Percentiles rank a stretch among this genome's conserved stretches.
Conservation (phyloP, 2,329 filamentous ascomycete species). For the Pezicula neosporulosa region DNA sequence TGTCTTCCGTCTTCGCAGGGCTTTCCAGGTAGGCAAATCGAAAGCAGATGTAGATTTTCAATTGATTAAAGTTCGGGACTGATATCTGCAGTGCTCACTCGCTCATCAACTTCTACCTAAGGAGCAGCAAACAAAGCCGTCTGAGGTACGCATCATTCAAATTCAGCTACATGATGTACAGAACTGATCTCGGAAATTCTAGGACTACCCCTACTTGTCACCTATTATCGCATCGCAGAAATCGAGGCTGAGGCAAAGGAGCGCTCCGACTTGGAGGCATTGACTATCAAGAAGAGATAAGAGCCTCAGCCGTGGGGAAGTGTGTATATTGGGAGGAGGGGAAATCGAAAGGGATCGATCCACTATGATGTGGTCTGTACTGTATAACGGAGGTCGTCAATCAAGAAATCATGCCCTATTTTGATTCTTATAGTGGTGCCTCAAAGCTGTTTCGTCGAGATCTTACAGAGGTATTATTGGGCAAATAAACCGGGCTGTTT, state of each 20-base stretch:
- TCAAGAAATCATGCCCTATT: constrained; percentile 8
- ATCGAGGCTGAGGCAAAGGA: constrained; percentile 66
- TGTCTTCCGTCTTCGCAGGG: constrained; percentile 93
- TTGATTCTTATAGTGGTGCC: neutral
- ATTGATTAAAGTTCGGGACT: constrained; percentile 7
- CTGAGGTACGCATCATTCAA: constrained; percentile 48
- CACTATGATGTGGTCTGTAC: constrained; percentile 10
- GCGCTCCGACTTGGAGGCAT: constrained; percentile 64
- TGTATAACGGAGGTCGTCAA: constrained; percentile 17
- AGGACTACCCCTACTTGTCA: constrained; percentile 66
- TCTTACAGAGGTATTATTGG: neutral
- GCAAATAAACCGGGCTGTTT: neutral
- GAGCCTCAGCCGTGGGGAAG: neutral
- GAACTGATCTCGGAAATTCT: constrained; percentile 17
- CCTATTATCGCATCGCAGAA: constrained; percentile 66
- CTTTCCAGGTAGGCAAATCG: constrained; percentile 67
- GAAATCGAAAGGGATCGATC: neutral
- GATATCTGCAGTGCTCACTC: constrained; percentile 43
- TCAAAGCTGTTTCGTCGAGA: neutral
- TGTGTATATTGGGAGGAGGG: constrained; percentile 13
- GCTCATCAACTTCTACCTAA: constrained; percentile 63
- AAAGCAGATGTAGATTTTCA: neutral
- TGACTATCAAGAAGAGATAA: constrained; percentile 44
- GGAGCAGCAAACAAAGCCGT: constrained; percentile 62
- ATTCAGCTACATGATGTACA: neutral